These are phyloP conservation scores for Aspergillus sp. DNA, from an alignment of 2,329 filamentous ascomycete genomes.

Conservation along the genomic window DNA sequence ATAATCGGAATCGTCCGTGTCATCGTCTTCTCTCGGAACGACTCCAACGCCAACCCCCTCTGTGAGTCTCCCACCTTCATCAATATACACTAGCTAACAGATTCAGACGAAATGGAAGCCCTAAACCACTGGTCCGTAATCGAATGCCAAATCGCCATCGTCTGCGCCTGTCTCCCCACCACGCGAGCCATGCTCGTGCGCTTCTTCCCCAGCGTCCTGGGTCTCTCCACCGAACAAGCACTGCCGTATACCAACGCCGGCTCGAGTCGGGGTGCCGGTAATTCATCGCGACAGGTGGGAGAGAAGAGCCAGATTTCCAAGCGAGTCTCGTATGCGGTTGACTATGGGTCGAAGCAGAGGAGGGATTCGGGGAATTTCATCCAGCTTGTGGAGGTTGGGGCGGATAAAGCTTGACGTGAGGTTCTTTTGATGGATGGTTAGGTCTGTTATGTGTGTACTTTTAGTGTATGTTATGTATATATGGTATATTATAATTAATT, in stretches of 20 bases:
- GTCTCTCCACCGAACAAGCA: slow-evolving; percentile 1
- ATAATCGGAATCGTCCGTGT: slow-evolving; percentile 11
- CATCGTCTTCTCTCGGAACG: slow-evolving; percentile 20
- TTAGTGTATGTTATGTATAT: too few species aligned
- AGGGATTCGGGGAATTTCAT: not conserved
- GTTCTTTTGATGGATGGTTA: too few species aligned
- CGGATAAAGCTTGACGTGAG: not conserved
- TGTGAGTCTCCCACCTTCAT: not conserved
- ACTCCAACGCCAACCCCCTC: slow-evolving; percentile 15
- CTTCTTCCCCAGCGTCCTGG: slow-evolving; percentile 12
- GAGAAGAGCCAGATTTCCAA: not conserved
- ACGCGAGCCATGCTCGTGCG: slow-evolving; percentile 17
- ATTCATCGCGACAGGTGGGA: not conserved
- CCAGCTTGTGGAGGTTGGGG: not conserved
- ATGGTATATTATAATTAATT: too few species aligned
- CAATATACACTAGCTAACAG: not conserved
- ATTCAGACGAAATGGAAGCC: slow-evolving; percentile 14
- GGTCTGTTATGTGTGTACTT: too few species aligned
- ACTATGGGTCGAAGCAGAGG: not conserved
- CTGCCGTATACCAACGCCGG: not conserved
- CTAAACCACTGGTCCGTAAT: slow-evolving; percentile 25
- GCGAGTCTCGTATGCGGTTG: not conserved
- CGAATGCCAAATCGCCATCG: slow-evolving; percentile 19
- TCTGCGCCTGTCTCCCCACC: slow-evolving; percentile 22
- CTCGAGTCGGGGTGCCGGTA: not conserved